These are phyloP conservation scores for Lactarius hatsudake DNA, from an alignment of 768 basidiomycete genomes.

Conservation along the genomic window DNA sequence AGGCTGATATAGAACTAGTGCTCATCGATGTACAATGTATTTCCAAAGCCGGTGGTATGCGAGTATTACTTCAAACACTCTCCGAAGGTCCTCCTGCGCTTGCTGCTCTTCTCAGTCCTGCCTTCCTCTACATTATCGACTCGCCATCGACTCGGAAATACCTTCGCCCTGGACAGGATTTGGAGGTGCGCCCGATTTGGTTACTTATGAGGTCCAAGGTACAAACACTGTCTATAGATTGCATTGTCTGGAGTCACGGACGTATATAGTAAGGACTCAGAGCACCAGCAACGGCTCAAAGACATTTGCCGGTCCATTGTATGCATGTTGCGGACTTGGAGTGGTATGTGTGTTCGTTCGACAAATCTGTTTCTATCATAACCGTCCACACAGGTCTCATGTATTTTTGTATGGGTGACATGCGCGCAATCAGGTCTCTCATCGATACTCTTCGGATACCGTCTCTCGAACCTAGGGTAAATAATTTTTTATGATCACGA, in stretches of 20 bases:
- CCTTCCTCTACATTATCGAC: constrained; percentile 83
- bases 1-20: constrained; percentile 45
- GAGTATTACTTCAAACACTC: constrained; percentile 80
- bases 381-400: constrained; percentile 59
- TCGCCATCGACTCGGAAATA: constrained; percentile 78
- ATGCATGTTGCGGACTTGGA: constrained; percentile 87
- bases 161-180: constrained; percentile 76
- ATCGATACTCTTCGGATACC: constrained; percentile 87
- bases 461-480: constrained; percentile 78
- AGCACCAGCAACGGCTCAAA: constrained; percentile 77
- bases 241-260: constrained; percentile 89
- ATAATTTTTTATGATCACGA: constrained; percentile 25
- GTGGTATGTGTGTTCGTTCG: constrained; percentile 54
- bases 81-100: constrained; percentile 90
- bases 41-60: constrained; percentile 75
- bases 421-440: constrained; percentile 79
- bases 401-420: constrained; percentile 91
- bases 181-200: constrained; percentile 61
- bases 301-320: constrained; percentile 75
- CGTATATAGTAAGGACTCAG: constrained; percentile 79
- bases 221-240: constrained; percentile 48
- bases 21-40: constrained; percentile 86
- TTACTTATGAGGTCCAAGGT: not conserved
- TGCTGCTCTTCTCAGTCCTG: constrained; percentile 69
- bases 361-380: not conserved